These are phyloP conservation scores for Hanseniaspora meyeri DNA, from an alignment of 805 yeast species.

Conservation along the genomic window DNA sequence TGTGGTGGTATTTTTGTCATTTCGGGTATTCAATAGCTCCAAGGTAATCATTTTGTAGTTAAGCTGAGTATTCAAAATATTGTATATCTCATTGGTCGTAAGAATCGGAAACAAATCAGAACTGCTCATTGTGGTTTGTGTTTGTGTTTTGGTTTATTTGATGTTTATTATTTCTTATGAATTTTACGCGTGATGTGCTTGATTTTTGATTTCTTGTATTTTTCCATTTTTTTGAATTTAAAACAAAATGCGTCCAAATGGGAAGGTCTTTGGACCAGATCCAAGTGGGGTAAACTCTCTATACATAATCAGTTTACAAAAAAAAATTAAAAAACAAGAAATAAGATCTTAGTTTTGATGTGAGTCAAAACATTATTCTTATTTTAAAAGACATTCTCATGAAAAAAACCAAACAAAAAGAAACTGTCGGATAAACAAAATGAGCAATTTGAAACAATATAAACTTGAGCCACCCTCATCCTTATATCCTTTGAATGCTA, in stretches of 20 bases:
- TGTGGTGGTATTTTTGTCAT: neutral
- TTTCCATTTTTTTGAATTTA: no score
- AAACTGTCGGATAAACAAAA: neutral
- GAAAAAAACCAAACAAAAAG: neutral
- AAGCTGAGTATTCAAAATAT: conserved; percentile 4
- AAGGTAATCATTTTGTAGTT: conserved; percentile 8
- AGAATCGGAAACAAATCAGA: conserved; percentile 9
- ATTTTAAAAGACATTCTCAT: no score
- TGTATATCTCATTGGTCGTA: conserved; percentile 2
- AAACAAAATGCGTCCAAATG: no score
- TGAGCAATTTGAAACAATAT: neutral
- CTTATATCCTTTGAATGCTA: neutral
- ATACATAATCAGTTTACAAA: no score
- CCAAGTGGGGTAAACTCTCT: no score
- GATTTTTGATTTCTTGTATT: no score
- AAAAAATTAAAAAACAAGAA: no score
- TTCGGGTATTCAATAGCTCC: neutral
- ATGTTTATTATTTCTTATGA: neutral
- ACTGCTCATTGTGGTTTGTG: neutral
- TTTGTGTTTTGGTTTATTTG: neutral
- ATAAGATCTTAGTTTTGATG: no score
- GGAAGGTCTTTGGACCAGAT: no score
- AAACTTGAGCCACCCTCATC: conserved; percentile 2
- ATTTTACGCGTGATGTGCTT: no score
- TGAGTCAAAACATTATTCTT: no score